Base-by-base conservation (phyloP, 2,329 filamentous ascomycete species). In the Cladosporium austrohemisphaericum region DNA sequence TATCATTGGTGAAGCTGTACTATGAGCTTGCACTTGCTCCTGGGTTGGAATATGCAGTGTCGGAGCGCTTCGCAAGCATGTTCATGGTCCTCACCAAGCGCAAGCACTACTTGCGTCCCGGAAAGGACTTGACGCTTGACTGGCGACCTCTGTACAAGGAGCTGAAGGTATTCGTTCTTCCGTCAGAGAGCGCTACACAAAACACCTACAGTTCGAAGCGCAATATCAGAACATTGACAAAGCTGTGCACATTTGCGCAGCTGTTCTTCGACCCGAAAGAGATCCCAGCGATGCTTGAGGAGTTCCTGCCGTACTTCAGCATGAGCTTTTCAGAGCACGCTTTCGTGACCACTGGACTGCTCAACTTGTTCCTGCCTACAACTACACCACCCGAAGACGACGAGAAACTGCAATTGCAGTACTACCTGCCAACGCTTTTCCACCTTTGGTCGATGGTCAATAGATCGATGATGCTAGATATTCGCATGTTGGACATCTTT, bases 21-120 rank as follows among this genome's bases (percentile, higher is more conserved):
- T 98, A 95, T 71, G 90, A 95, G 71, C 84, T 98, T 52, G 80
- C 89, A 4, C 77, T 98, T 53, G 88, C 93, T 22, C 93, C 92
- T 0, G 93, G 94, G 3, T 77, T 98, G 49, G 92, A 97, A 63
- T 79, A 81, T 44, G 78, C 78, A 52, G 83, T 91, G 7, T 80
- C 89, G 4, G 94, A 98, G 70, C 82, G 92, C 52, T 98, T 98
- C 67, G 81, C 92, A 37, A 93, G 88, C 75, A 97, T 97, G 91
- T 92, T 97, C 63, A 86, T 96, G 69, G 84, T 88, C 9, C 73
- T 98, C 59, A 95, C 91, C n/a, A 94, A 93, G 90, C 91, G 92
- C 65, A 95, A 94, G 66, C 92, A 97, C 71, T 97, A 97, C 68
- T 79, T 98, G 26, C 90, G 88, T 58, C 89, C 92, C 1, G 84